These are phyloP conservation scores for Solanum appendiculatum DNA, from an alignment of 257 asterid species.

Conservation along the genomic window DNA sequence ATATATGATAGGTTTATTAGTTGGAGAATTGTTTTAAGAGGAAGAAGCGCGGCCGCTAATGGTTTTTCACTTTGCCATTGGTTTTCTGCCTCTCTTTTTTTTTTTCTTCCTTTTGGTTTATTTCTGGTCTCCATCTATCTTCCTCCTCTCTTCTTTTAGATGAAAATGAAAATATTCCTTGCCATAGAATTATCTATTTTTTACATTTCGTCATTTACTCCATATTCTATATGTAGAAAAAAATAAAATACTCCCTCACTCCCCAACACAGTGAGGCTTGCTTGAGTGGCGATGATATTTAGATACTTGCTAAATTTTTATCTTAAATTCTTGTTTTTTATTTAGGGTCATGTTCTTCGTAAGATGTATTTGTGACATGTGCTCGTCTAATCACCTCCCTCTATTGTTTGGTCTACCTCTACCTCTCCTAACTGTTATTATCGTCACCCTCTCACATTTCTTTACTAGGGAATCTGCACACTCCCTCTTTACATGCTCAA, in stretches of 20 bases:
- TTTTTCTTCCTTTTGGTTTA: neutral
- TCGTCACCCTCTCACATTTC: neutral
- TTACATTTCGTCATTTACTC: too few species aligned
- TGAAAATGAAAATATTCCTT: neutral
- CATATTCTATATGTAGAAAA: neutral
- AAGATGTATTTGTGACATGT: neutral
- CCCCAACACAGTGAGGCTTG: too few species aligned
- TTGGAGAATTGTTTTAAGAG: neutral
- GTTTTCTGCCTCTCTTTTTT: neutral
- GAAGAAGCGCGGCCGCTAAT: conserved; percentile 41
- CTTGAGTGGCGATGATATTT: too few species aligned
- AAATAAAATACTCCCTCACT: neutral
- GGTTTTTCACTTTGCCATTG: conserved; percentile 23
- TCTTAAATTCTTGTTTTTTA: too few species aligned
- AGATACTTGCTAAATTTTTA: neutral
- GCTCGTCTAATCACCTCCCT: too few species aligned
- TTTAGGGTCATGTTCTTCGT: neutral
- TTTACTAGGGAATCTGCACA: neutral
- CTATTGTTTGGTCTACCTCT: neutral
- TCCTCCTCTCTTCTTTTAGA: neutral
- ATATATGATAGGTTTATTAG: neutral
- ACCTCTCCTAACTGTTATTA: too few species aligned
- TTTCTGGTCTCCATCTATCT: too few species aligned
- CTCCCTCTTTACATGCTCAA: too few species aligned
- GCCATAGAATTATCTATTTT: neutral